phyloP scores from a whole-genome alignment of 2,329 filamentous ascomycete genomes.

The Dothistroma pini region DNA sequence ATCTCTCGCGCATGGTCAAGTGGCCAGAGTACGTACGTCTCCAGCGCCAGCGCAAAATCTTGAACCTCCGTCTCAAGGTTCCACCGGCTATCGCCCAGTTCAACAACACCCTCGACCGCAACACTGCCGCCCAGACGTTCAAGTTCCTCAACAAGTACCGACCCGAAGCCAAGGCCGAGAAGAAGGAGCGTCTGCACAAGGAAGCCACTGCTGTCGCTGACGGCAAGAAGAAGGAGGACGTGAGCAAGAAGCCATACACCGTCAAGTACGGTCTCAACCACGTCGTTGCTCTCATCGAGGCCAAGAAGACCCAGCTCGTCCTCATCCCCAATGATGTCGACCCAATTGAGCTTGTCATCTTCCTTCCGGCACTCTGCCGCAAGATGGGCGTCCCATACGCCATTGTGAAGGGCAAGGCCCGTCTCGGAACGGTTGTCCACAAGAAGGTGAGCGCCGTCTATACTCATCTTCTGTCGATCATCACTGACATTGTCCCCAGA shows the following conservation, averaged over 20 bases:
- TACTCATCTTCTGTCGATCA: not conserved
- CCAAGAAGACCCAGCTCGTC: slow-evolving; percentile 99
- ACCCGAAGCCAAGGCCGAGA: slow-evolving; percentile 97
- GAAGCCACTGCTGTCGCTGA: slow-evolving; percentile 97
- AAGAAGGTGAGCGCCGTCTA: slow-evolving; percentile 73
- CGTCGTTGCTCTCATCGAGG: slow-evolving; percentile 94
- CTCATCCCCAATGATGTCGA: slow-evolving; percentile 99
- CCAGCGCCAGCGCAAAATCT: slow-evolving; percentile 91
- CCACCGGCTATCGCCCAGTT: slow-evolving; percentile 97
- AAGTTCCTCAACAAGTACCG: slow-evolving; percentile 99
- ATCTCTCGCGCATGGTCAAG: slow-evolving; percentile 97
- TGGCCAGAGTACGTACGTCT: slow-evolving; percentile 99
- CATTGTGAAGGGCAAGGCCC: slow-evolving; percentile 99
- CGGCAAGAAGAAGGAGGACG: slow-evolving; percentile 99
- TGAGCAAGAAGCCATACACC: slow-evolving; percentile 98
- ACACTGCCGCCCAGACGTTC: slow-evolving; percentile 94
- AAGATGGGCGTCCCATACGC: slow-evolving; percentile 99
- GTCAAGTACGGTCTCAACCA: slow-evolving; percentile 99
- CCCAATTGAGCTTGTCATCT: slow-evolving; percentile 99
- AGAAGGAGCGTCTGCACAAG: slow-evolving; percentile 99
- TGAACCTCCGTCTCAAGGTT: slow-evolving; percentile 98
- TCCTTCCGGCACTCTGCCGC: slow-evolving; percentile 97
- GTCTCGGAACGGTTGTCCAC: slow-evolving; percentile 98
- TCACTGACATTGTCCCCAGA: slow-evolving; percentile 55
- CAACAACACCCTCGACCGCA: slow-evolving; percentile 93